Evolutionary conservation across 2,329 filamentous ascomycete species (phyloP).

Genomic region (Pseudocercospora ulei): DNA sequence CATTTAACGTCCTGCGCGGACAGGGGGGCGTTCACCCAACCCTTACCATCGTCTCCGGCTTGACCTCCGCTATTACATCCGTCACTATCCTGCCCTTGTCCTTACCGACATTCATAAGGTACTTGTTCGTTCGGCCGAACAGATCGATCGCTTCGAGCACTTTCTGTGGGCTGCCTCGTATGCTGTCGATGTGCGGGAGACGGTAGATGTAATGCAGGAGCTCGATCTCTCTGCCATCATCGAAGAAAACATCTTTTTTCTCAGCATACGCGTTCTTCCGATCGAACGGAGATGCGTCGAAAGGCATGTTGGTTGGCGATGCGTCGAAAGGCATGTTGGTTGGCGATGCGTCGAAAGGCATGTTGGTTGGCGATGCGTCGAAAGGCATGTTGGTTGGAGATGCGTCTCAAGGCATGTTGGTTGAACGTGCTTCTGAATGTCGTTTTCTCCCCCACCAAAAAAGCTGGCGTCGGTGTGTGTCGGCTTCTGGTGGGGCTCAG

Average conservation of each 20-base stretch:
- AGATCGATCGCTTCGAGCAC: constrained; percentile 63
- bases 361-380: neutral
- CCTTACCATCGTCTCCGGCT: constrained; percentile 55
- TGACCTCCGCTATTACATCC: constrained; percentile 56
- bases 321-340: neutral
- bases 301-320: constrained; percentile 19
- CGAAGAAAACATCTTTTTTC: constrained; percentile 43
- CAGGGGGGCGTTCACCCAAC: neutral
- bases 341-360: neutral
- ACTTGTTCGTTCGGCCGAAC: constrained; percentile 55
- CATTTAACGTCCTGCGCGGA: neutral
- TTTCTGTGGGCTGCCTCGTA: constrained; percentile 54
- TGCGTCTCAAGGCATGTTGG: neutral
- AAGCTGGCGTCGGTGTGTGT: neutral
- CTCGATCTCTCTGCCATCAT: constrained; percentile 65
- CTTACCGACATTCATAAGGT: constrained; percentile 71
- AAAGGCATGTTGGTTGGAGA: neutral
- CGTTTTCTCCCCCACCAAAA: too few relatives aligned
- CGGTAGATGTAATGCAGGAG: constrained; percentile 60
- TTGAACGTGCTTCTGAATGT: neutral
- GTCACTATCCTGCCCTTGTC: constrained; percentile 63
- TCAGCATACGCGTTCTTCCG: constrained; percentile 42
- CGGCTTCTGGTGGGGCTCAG: neutral
- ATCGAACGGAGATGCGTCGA: constrained; percentile 28
- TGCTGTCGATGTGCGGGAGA: constrained; percentile 51